phyloP scores from a whole-genome alignment of 352 stramenopile species.

The Pythium vanterpoolii region DNA sequence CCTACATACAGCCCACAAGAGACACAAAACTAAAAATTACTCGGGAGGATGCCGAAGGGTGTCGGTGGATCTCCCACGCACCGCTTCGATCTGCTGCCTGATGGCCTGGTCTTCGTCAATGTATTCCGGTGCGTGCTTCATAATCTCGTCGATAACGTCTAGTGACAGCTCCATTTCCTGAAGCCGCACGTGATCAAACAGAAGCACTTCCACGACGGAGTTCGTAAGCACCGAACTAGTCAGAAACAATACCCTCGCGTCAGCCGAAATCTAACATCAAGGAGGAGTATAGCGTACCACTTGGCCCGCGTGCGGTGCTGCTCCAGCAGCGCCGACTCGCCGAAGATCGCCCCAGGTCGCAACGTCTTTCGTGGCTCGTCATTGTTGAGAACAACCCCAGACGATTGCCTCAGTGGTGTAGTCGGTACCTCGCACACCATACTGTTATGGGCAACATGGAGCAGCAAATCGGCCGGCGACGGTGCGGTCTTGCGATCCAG shows the following conservation, averaged over 20 bases:
- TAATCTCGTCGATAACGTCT: conserved; percentile 56
- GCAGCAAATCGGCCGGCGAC: conserved; percentile 12
- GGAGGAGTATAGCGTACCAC: conserved; percentile 27
- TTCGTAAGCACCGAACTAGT: conserved; percentile 51
- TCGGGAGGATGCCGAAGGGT: neutral
- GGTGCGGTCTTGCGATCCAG: conserved; percentile 9
- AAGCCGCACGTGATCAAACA: conserved; percentile 69
- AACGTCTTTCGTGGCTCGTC: conserved; percentile 39
- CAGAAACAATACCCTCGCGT: neutral
- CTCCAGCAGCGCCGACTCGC: conserved; percentile 55
- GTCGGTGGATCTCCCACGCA: neutral
- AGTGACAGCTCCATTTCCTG: conserved; percentile 69
- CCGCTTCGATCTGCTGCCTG: conserved; percentile 40
- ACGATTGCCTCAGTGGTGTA: neutral
- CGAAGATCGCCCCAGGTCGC: conserved; percentile 53
- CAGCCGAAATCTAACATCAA: neutral
- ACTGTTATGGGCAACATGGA: conserved; percentile 8
- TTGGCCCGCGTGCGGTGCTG: conserved; percentile 47
- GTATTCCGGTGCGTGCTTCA: conserved; percentile 50
- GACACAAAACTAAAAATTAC: neutral
- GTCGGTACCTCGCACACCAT: neutral
- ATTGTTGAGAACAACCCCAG: neutral
- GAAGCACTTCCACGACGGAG: conserved; percentile 64
- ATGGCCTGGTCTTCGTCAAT: conserved; percentile 50
- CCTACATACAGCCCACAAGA: conserved; percentile 25